Base-by-base conservation (phyloP, 768 basidiomycete genomes). In the Boletus eberwhitei region DNA sequence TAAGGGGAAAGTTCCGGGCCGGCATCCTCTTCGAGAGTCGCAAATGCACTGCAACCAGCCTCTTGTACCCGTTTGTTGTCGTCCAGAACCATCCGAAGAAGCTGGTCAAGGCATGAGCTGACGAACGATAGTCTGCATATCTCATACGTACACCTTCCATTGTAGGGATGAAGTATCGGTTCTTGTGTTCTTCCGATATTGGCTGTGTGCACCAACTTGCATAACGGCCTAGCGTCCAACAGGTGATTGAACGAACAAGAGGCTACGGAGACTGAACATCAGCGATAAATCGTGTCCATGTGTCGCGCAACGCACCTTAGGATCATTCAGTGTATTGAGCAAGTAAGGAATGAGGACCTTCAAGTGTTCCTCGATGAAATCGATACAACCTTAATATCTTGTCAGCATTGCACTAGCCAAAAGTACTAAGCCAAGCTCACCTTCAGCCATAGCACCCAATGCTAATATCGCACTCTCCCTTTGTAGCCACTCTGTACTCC, bases 51-150 rank as follows among this genome's bases (percentile, higher is more conserved):
- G 73, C 97, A 99, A 9, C 97, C 97, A 5, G 97, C 97, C 73
- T 99, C 97, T 75, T 99, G 97, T 1, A 99, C 97, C 24, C 94
- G 89, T 74, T 99, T 98, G 76, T 99, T 98, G 71, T 92, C 91
- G 69, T 99, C 97, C 48, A 98, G 76, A 17, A 98, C 94, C 91
- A 96, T 98, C 51, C 92, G 87, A 54, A 99, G 85, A 45, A 99
- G 85, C 96, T 98, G 61, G n/a, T 41, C 19, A 50, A 7, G 39
- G 29, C 1, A 42, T 55, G 45, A 60, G 38, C 24, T 47, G 36
- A 38, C 24, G 13, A 41, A 48, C 37, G 22, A 38, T 21, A n/a
- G 42, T 34, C 7, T 3, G 4, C 17, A 74, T 72, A 53, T 65
- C 41, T 48, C 31, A 45, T 8, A 77, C 83, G 69, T 68, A 98